A percentile compares a stretch with the other conserved stretches of the same genome.
Evolutionary conservation across 768 basidiomycete genomes (phyloP).

Genomic region (Xerocomellus amylosporus): DNA sequence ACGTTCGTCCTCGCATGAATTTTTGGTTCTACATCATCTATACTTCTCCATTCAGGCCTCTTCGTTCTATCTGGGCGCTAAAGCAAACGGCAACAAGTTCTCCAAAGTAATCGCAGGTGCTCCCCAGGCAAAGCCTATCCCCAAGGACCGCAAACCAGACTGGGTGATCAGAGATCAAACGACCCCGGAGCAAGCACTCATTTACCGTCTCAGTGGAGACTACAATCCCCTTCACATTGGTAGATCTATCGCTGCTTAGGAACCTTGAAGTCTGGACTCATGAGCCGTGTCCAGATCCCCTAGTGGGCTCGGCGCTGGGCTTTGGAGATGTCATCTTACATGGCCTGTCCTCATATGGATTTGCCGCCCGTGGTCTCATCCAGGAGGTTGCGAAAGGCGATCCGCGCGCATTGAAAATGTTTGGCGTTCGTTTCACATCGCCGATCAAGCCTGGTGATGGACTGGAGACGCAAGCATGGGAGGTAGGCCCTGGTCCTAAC

Average conservation of each 20-base stretch:
- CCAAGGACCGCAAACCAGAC: constrained; percentile 59
- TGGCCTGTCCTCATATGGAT: constrained; percentile 79
- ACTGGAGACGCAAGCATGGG: constrained; percentile 78
- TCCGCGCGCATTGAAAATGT: constrained; percentile 59
- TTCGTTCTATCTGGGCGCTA: constrained; percentile 68
- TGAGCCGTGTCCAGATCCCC: constrained; percentile 51
- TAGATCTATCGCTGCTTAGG: constrained; percentile 24
- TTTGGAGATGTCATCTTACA: constrained; percentile 87
- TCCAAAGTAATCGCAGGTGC: constrained; percentile 58
- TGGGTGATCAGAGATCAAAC: constrained; percentile 62
- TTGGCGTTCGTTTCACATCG: constrained; percentile 75
- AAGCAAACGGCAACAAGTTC: constrained; percentile 60
- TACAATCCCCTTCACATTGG: constrained; percentile 79
- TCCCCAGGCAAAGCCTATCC: constrained; percentile 58
- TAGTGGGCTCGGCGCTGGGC: constrained; percentile 65
- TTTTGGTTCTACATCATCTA: neutral
- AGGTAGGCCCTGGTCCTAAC: constrained; percentile 62
- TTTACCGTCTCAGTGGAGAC: constrained; percentile 75
- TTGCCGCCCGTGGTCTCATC: constrained; percentile 75
- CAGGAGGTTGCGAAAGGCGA: constrained; percentile 59
- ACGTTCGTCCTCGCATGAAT: neutral
- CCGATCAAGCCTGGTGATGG: constrained; percentile 83
- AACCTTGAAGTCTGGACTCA: neutral
- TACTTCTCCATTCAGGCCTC: constrained; percentile 42
- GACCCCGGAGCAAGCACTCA: constrained; percentile 60